Base-by-base conservation (phyloP, 345 rosid species). In the Citrus australasica region DNA sequence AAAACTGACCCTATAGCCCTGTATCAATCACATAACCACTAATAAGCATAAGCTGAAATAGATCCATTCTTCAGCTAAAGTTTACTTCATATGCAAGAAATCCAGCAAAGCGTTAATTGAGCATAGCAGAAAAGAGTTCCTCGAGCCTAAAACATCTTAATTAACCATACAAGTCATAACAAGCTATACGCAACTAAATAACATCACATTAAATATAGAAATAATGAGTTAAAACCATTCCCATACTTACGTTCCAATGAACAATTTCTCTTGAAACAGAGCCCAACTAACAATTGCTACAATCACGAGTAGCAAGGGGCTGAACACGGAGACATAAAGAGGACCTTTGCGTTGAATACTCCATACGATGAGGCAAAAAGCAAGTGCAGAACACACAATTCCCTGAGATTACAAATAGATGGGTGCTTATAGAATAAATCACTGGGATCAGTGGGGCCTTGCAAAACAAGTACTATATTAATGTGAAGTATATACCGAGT, bases 261-360 rank as follows among this genome's bases (percentile, higher is more conserved):
- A 89, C 65, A 95, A 58, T 86, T 93, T 94, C 87, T 95, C 98
- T 0, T 81, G 90, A 62, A 95, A 91, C 67, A 96, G 40, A 3
- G 97, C 89, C 98, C 98, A 93, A 72, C 97, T 94, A 70, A 91
- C 79, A 73, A 91, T 74, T 2, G 99, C 94, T 16, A 89, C 97
- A 0, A 90, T 73, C 0, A 96, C 88, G 0, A 96, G 97, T 77
- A 88, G 51, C 84, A 94, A 79, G 8, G 99, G 99, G 76, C 91
- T 91, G 84, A 94, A 96, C 14, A 96, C 94, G 2, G 99, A 96
- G 1, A 89, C 97, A 64, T 92, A 94, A 2, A 96, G 97, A 51
- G 99, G 89, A 22, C 99, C 99, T 82, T 87, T 95, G 76, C 63
- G 87, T 46, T 91, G 87, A 25, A 96, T 85, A 25, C 92, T 75